These are phyloP conservation scores for Fusarium tanahbumbuense DNA, from an alignment of 2,329 filamentous ascomycete genomes.

Conservation along the genomic window DNA sequence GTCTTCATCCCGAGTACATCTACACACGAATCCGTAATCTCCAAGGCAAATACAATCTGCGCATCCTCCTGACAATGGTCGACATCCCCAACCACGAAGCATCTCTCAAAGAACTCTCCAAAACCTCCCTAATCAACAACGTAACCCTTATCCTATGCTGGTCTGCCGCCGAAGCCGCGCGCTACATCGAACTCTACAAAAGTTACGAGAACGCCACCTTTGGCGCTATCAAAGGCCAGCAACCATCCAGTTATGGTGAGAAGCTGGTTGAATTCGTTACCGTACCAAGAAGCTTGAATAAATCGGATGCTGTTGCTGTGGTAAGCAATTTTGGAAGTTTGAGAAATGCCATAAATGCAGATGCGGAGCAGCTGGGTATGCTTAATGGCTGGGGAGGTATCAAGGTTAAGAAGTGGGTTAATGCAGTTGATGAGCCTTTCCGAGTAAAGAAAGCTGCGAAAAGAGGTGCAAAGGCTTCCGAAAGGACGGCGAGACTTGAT, in stretches of 20 bases:
- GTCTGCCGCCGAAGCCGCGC: slow-evolving; percentile 91
- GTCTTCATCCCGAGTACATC: slow-evolving; percentile 96
- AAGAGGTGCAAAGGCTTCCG: slow-evolving; percentile 46
- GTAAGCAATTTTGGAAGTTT: slow-evolving; percentile 94
- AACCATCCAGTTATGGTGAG: slow-evolving; percentile 85
- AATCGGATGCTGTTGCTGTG: slow-evolving; percentile 89
- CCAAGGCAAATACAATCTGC: slow-evolving; percentile 86
- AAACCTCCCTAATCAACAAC: slow-evolving; percentile 92
- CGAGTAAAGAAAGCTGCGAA: slow-evolving; percentile 77
- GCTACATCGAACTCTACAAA: slow-evolving; percentile 96
- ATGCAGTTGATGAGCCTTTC: slow-evolving; percentile 86
- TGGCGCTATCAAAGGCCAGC: slow-evolving; percentile 84
- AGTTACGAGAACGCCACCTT: slow-evolving; percentile 87
- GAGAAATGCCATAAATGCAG: slow-evolving; percentile 86
- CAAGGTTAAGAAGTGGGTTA: slow-evolving; percentile 89
- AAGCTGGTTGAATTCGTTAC: slow-evolving; percentile 94
- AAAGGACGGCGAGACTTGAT: slow-evolving; percentile 49
- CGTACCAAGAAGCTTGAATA: slow-evolving; percentile 88
- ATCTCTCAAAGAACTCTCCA: slow-evolving; percentile 86
- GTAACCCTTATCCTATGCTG: slow-evolving; percentile 93
- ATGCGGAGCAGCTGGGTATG: slow-evolving; percentile 83
- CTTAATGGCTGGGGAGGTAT: slow-evolving; percentile 96
- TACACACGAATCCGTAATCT: slow-evolving; percentile 90
- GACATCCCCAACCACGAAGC: slow-evolving; percentile 97
- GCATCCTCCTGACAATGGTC: slow-evolving; percentile 89